A percentile compares a stretch with the other conserved stretches of the same genome.
Conservation (phyloP, 768 basidiomycete species). For the Amanita jacksonii region DNA sequence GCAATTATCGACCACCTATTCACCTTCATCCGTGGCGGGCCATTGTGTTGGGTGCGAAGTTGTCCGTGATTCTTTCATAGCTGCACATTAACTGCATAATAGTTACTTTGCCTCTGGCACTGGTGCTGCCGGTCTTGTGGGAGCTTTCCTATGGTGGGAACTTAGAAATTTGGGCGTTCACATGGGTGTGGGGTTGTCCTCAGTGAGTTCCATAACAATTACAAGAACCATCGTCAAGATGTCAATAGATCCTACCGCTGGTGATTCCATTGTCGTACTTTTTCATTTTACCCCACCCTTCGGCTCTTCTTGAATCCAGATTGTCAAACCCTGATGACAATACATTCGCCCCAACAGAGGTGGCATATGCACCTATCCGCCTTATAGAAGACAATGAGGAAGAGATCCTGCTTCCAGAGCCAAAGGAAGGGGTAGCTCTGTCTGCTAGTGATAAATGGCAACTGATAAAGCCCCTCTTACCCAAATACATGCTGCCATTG, state of each 20-base stretch:
- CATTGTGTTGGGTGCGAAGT: constrained; percentile 66
- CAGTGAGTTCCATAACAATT: constrained; percentile 37
- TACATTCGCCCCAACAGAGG: constrained; percentile 18
- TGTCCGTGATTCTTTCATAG: background rate
- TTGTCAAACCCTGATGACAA: constrained; percentile 31
- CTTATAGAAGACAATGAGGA: constrained; percentile 35
- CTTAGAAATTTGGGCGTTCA: constrained; percentile 78
- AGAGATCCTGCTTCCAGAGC: constrained; percentile 21
- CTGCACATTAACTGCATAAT: background rate
- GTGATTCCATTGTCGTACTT: constrained; percentile 71
- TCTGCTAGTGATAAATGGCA: constrained; percentile 67
- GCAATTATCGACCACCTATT: constrained; percentile 81
- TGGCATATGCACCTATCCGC: constrained; percentile 38
- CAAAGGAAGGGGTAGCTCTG: constrained; percentile 43
- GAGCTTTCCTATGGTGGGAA: constrained; percentile 94
- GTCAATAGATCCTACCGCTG: constrained; percentile 70
- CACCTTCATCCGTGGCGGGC: constrained; percentile 58
- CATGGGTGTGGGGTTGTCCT: constrained; percentile 72
- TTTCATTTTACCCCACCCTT: constrained; percentile 60
- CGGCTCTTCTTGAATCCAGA: constrained; percentile 38
- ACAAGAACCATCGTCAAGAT: constrained; percentile 4
- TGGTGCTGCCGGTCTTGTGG: constrained; percentile 87
- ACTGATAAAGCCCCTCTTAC: constrained; percentile 69
- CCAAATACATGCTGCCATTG: constrained; percentile 88
- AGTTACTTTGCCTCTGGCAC: constrained; percentile 94